Percentiles rank a stretch among this genome's conserved stretches.
phyloP scores from a whole-genome alignment of 177 flowering plant genomes.

The Tripterygium wilfordii region DNA sequence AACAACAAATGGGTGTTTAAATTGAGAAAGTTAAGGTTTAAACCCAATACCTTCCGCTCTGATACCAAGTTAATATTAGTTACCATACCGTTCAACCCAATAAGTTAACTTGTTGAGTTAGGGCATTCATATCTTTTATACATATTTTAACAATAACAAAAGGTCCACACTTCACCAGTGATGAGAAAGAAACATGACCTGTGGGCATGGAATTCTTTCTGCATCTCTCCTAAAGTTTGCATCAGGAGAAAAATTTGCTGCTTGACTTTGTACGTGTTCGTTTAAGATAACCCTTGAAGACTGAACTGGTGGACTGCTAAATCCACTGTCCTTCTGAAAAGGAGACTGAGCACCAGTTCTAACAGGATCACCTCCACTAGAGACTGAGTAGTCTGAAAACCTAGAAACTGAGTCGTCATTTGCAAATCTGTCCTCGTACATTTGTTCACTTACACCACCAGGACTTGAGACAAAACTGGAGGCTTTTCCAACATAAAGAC shows the following conservation, averaged over 20 bases:
- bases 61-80: no score
- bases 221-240: slow-evolving; percentile 30
- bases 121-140: no score
- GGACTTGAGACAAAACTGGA: slow-evolving; percentile 77
- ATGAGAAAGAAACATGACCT: slow-evolving; percentile 29
- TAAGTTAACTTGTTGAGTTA: no score
- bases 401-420: slow-evolving; percentile 69
- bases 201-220: slow-evolving; percentile 27
- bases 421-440: slow-evolving; percentile 65
- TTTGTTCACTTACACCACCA: slow-evolving; percentile 48
- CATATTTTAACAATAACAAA: slow-evolving; percentile 4
- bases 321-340: slow-evolving; percentile 48
- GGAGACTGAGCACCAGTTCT: slow-evolving; percentile 62
- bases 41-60: no score
- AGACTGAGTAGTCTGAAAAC: slow-evolving; percentile 60
- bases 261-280: no score
- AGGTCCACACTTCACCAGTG: no score
- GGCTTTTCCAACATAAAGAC: slow-evolving; percentile 55
- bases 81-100: no score
- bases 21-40: no score
- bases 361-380: slow-evolving; percentile 70
- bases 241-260: no score
- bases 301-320: slow-evolving; percentile 44
- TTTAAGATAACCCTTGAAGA: slow-evolving; percentile 36
- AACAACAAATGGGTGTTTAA: no score